Evolutionary conservation across 202 grass and related monocot genomes (phyloP).

Genomic region (Setaria italica): DNA sequence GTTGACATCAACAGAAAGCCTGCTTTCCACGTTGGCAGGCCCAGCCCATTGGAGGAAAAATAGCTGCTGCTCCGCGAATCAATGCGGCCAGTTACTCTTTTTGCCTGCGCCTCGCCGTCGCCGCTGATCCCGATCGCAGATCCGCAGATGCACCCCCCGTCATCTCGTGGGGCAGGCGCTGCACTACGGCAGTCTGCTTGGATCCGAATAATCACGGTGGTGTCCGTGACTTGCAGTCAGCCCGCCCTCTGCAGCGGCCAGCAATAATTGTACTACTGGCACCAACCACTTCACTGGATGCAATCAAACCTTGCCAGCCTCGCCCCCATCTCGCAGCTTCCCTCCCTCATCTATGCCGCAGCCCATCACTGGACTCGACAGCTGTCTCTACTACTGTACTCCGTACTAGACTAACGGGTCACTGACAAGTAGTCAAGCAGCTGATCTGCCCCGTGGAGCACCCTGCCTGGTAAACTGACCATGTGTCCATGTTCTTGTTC

Average conservation of each 20-base stretch:
- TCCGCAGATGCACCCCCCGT: not conserved
- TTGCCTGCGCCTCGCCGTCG: not conserved
- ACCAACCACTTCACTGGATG: constrained; percentile 2
- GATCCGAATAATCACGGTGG: constrained; percentile 40
- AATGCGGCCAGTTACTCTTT: no score
- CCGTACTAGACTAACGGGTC: not conserved
- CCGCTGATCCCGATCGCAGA: not conserved
- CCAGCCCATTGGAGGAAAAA: no score
- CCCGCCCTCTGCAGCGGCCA: not conserved
- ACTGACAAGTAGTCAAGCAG: not conserved
- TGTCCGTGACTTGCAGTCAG: constrained; percentile 16
- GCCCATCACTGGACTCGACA: no score
- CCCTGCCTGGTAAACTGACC: not conserved
- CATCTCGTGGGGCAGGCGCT: not conserved
- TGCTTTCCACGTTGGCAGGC: no score
- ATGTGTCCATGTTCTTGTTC: no score
- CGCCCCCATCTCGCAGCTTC: constrained; percentile 14
- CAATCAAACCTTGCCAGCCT: not conserved
- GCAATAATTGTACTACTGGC: constrained; percentile 19
- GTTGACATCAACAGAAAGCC: no score
- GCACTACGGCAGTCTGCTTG: not conserved
- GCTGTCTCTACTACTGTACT: not conserved
- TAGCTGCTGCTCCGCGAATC: no score
- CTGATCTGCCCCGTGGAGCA: not conserved
- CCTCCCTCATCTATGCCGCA: not conserved